Evolutionary conservation across 768 basidiomycete genomes (phyloP).

Genomic region (Cystoderma amianthinum): DNA sequence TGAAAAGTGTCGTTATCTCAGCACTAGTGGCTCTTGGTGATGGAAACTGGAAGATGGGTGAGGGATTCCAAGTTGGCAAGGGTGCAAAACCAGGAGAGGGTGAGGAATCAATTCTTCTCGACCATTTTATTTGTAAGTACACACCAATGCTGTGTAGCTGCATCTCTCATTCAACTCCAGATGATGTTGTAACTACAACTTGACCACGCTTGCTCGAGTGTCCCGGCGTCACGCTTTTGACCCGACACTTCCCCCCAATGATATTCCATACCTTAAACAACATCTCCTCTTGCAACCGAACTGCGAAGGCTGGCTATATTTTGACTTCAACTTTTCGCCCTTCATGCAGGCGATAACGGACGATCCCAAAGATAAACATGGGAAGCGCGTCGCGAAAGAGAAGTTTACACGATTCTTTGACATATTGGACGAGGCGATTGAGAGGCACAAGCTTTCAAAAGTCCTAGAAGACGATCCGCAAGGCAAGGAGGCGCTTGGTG

Average conservation of each 20-base stretch:
- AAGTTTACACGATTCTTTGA: slow-evolving; percentile 81
- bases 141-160: no score
- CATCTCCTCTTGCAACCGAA: slow-evolving; percentile 48
- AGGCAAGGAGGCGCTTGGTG: slow-evolving; percentile 49
- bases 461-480: slow-evolving; percentile 69
- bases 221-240: slow-evolving; percentile 58
- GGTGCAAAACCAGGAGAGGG: slow-evolving; percentile 37
- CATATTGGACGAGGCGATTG: slow-evolving; percentile 70
- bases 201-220: slow-evolving; percentile 57
- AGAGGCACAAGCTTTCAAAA: slow-evolving; percentile 62
- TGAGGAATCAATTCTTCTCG: slow-evolving; percentile 55
- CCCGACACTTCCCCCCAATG: slow-evolving; percentile 76
- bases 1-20: slow-evolving; percentile 58
- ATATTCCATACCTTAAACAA: slow-evolving; percentile 61
- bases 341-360: slow-evolving; percentile 63
- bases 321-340: slow-evolving; percentile 76
- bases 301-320: slow-evolving; percentile 50
- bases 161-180: no score
- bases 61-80: slow-evolving; percentile 62
- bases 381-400: slow-evolving; percentile 69
- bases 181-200: slow-evolving; percentile 71
- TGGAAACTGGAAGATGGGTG: slow-evolving; percentile 91
- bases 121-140: slow-evolving; percentile 74
- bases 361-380: slow-evolving; percentile 55
- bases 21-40: slow-evolving; percentile 70